These are phyloP conservation scores for Fusarium neocosmosporiellum DNA, from an alignment of 2,329 filamentous ascomycete species.

Conservation along the genomic window DNA sequence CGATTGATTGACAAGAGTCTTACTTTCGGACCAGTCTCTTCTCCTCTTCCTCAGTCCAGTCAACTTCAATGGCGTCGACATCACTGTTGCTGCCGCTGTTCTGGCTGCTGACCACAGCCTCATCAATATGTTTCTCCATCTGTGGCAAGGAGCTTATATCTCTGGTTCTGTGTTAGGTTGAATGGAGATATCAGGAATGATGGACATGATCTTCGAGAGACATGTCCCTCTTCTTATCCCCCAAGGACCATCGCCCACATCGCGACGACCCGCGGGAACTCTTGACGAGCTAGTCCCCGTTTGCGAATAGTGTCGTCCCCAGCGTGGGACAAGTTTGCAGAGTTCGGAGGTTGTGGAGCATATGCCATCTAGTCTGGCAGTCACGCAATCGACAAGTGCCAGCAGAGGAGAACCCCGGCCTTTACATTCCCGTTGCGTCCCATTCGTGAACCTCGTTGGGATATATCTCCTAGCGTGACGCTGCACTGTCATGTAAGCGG, in stretches of 20 bases:
- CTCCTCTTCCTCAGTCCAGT: conserved; percentile 46
- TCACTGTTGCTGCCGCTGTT: conserved; percentile 22
- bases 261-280: conserved; percentile 20
- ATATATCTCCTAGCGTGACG: neutral
- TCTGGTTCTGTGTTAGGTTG: neutral
- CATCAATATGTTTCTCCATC: conserved; percentile 33
- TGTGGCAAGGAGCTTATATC: neutral
- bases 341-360: conserved; percentile 2
- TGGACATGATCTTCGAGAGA: neutral
- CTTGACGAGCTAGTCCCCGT: neutral
- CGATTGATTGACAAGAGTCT: neutral
- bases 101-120: conserved; percentile 11
- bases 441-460: neutral
- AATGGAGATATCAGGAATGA: neutral
- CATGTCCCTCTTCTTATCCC: conserved; percentile 5
- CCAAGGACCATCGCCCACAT: conserved; percentile 1
- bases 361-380: conserved; percentile 18
- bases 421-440: neutral
- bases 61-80: conserved; percentile 28
- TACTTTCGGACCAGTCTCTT: conserved; percentile 44
- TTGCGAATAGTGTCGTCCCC: neutral
- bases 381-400: conserved; percentile 24
- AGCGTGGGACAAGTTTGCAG: neutral
- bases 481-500: neutral
- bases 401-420: neutral